phyloP scores from a whole-genome alignment of 2,329 filamentous ascomycete species.

The Fusarium sp. region DNA sequence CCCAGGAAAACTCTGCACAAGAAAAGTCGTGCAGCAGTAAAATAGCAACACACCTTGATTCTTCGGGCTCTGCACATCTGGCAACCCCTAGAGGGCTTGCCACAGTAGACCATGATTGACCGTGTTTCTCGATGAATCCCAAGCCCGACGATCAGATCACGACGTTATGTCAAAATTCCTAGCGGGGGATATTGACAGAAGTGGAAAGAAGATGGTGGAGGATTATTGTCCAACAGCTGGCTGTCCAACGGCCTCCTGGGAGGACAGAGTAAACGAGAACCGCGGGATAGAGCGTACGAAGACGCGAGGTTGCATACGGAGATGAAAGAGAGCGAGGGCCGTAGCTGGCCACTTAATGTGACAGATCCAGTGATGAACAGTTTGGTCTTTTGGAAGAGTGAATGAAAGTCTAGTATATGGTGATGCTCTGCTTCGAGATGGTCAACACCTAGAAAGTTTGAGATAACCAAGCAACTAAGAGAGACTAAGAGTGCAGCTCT shows the following conservation, averaged over 20 bases:
- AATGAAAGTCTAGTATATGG: not conserved
- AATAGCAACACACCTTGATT: conserved; percentile 70
- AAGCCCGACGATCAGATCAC: not conserved
- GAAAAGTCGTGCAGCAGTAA: not conserved
- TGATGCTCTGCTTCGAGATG: conserved; percentile 4
- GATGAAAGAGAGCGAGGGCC: conserved; percentile 22
- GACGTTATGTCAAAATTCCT: not conserved
- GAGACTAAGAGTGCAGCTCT: not conserved
- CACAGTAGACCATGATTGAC: conserved; percentile 70
- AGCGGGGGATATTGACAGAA: conserved; percentile 5
- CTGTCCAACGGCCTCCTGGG: conserved; percentile 35
- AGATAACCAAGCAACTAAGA: not conserved
- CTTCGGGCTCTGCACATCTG: conserved; percentile 79
- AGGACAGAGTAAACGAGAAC: conserved; percentile 37
- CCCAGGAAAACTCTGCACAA: not conserved
- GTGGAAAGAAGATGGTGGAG: conserved; percentile 3
- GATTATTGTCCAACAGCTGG: conserved; percentile 16
- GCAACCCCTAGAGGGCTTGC: conserved; percentile 74
- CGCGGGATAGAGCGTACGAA: conserved; percentile 39
- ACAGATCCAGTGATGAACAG: conserved; percentile 8
- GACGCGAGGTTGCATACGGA: conserved; percentile 43
- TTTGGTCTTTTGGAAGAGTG: conserved; percentile 2
- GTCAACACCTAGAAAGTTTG: conserved; percentile 3
- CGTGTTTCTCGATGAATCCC: not conserved
- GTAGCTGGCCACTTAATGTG: conserved; percentile 21